These are phyloP conservation scores for Eucalyptus tenuipes DNA, from an alignment of 345 rosid genomes.

Conservation along the genomic window DNA sequence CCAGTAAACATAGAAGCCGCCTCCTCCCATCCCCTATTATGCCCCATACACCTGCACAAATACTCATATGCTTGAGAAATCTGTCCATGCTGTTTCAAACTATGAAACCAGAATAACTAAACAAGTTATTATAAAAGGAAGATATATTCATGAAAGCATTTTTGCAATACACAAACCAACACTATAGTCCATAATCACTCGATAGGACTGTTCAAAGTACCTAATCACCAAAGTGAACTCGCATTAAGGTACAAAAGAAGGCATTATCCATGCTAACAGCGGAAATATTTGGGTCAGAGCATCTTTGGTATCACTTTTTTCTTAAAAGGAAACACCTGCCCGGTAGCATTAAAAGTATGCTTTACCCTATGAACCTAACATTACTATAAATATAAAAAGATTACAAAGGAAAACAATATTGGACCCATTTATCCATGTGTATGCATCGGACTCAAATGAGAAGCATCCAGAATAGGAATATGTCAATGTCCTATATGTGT, in stretches of 20 bases:
- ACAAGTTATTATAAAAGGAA: not conserved
- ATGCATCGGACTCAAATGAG: not conserved
- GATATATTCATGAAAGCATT: not conserved
- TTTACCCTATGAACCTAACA: not conserved
- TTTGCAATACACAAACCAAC: not conserved
- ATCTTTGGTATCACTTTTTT: not conserved
- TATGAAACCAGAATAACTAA: not conserved
- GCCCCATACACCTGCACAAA: conserved; percentile 87
- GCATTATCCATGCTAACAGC: not conserved
- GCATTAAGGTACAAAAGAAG: not conserved
- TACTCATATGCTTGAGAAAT: not conserved
- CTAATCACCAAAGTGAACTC: not conserved
- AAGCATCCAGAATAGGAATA: not conserved
- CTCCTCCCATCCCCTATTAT: conserved; percentile 98
- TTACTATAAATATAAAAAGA: not conserved
- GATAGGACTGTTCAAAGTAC: not conserved
- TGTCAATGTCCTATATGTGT: not conserved
- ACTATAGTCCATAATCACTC: not conserved
- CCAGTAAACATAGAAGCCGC: conserved; percentile 87
- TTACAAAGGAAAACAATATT: not conserved
- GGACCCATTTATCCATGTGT: not conserved
- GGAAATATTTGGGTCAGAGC: not conserved
- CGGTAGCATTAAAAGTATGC: not conserved
- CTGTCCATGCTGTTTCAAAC: not conserved
- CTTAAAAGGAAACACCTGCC: not conserved